Evolutionary conservation across 2,329 filamentous ascomycete genomes (phyloP), one percentile per base, ranked within the genome.

Genomic region (Claviceps quebecensis): DNA sequence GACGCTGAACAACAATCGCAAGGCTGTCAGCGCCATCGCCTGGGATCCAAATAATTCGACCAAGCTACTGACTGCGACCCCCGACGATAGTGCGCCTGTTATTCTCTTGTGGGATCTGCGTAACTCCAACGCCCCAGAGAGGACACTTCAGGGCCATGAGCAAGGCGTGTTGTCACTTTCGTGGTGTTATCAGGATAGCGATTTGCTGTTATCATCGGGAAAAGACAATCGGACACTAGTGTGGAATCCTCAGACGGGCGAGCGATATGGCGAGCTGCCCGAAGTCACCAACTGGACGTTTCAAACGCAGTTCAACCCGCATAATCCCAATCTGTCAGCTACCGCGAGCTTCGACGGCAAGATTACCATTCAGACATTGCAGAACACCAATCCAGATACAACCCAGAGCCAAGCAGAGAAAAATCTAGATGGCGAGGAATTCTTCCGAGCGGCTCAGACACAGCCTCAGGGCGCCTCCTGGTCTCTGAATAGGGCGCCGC

Each of bases 251-350:
- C 86, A 93, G 62, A 95, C 86, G 2, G 91, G 91, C 50, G 81
- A 93, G 63, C 76, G 80, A 13, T 85, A 89, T 56, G 93, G 94
- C 57, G 91, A 97, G 68, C 91, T 97, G 63, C 90, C 91, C 4
- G 88, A 96, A 61, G 90, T 95, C 50, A 96, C 91, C n/a, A 98
- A 97, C 68, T 98, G 93, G 91, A 95, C 90, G 5, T 98, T 98
- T 73, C 83, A 91, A 64, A 95, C 93, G 5, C 80, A 84, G 55
- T 97, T 94, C 77, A 90, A 95, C 66, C 93, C 93, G 34, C 83
- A 87, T 59, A 95, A 98, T 67, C 91, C 93, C 11, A 87, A 83
- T 63, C 75, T 98, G 53, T 87, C 91, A 48, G 94, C 94, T 17
- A 97, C 93, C 17, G 93, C 94, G 9, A 95, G 91, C 2, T 97